Base-by-base conservation (phyloP, 1,284 basidiomycete species). In the Rhodotorula sp. region DNA sequence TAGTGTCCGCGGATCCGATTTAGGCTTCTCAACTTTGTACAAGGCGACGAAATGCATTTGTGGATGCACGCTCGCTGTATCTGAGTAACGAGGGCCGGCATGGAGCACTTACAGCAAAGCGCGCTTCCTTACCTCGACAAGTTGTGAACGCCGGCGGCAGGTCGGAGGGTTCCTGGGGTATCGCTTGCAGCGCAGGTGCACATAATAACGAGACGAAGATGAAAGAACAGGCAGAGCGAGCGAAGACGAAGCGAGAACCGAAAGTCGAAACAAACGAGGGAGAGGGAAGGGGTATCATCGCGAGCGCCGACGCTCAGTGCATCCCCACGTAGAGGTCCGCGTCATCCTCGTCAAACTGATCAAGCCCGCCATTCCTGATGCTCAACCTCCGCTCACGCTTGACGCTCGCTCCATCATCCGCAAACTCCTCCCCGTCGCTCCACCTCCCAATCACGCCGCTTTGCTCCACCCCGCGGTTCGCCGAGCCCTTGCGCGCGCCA, bases 321-420 rank as follows among this genome's bases (percentile, higher is more conserved):
- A 68, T 68, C 31, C 68, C 68, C 15, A 57, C 68, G 13, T 70
- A 70, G 28, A 55, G 53, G 30, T 68, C 66, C 16, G 44, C 52
- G 2, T 65, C 59, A n/a, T 59, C 56, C 16, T 67, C 65, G 20
- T 48, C 58, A 24, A 53, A 55, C 31, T 26, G 48, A 22, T 71
- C 66, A 28, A 71, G 47, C n/a, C 69, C 69, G 16, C 70, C 67
- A 34, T 72, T 72, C 51, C 67, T 31, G 10, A 72, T 53, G 34
- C 64, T 64, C 58, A 72, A 31, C 37, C 66, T 64, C 44, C 64
- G 37, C n/a, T 52, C 50, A 28, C 37, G 60, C 31, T 52, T 31
- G n/a, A 20, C 59, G 26, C 34, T 51, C n/a, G n/a, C 48, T 15
- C n/a, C 30, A 16, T 46, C 44, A 26, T 40, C 56, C 52, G 16